Conservation (phyloP, 2,329 filamentous ascomycete genomes). For the Fusarium sp. region DNA sequence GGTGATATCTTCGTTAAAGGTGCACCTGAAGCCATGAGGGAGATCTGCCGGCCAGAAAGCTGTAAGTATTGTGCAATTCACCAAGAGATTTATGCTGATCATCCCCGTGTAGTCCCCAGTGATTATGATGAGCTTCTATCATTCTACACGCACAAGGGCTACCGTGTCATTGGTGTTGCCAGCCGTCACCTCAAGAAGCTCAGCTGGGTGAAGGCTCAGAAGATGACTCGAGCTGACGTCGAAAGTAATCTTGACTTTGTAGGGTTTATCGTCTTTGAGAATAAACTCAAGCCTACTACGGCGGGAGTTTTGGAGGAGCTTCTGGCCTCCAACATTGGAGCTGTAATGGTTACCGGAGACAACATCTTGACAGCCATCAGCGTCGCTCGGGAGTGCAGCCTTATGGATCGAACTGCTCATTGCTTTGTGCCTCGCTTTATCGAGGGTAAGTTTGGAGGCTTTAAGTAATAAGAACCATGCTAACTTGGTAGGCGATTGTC, state of each 20-base stretch:
- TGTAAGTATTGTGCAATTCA: conserved; percentile 59
- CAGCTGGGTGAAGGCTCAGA: conserved; percentile 93
- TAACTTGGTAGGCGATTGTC: conserved; percentile 65
- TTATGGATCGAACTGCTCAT: conserved; percentile 81
- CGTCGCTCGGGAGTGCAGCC: conserved; percentile 86
- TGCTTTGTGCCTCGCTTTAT: conserved; percentile 93
- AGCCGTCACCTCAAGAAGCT: conserved; percentile 86
- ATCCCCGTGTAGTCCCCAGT: conserved; percentile 65
- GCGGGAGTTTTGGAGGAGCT: conserved; percentile 83
- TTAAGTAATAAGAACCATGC: not conserved
- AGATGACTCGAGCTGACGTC: conserved; percentile 86
- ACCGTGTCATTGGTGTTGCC: conserved; percentile 94
- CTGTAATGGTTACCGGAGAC: conserved; percentile 97
- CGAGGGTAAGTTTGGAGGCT: conserved; percentile 61
- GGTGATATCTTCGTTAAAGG: conserved; percentile 94
- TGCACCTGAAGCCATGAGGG: conserved; percentile 93
- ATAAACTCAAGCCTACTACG: conserved; percentile 93
- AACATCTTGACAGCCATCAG: conserved; percentile 97
- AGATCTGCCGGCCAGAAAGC: conserved; percentile 84
- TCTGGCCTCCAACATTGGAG: conserved; percentile 80
- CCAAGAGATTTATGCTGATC: conserved; percentile 20
- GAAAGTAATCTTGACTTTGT: conserved; percentile 86
- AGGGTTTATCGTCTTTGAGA: conserved; percentile 98
- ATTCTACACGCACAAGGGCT: conserved; percentile 94
- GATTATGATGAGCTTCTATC: conserved; percentile 91